Conservation (phyloP, 2,329 filamentous ascomycete genomes). For the Phialemoniopsis sp. region DNA sequence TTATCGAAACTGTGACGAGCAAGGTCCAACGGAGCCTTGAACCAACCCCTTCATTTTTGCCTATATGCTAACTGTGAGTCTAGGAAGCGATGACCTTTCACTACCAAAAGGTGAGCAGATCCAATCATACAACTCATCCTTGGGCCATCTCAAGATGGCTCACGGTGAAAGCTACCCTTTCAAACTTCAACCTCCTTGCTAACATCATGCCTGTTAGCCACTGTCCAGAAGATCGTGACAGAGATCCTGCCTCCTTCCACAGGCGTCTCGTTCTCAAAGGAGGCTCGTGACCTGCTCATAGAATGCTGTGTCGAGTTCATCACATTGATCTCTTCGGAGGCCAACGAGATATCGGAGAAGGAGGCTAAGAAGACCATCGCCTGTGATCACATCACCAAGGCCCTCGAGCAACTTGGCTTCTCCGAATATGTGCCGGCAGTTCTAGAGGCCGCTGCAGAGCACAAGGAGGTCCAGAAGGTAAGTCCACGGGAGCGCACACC, state of each 20-base stretch:
- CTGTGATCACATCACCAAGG: constrained; percentile 95
- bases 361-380: constrained; percentile 99
- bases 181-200: constrained; percentile 12
- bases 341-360: constrained; percentile 98
- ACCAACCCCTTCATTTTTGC: constrained; percentile 3
- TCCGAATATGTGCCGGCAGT: constrained; percentile 88
- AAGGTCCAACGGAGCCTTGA: too few relatives aligned
- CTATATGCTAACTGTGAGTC: constrained; percentile 23
- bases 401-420: constrained; percentile 88
- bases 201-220: constrained; percentile 39
- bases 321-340: constrained; percentile 95
- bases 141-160: not conserved
- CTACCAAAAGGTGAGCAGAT: constrained; percentile 55
- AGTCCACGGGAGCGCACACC: constrained; percentile 16
- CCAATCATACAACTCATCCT: not conserved
- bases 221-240: constrained; percentile 81
- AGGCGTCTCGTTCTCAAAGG: constrained; percentile 87
- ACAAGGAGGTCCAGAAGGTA: constrained; percentile 91
- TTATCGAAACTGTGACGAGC: not conserved
- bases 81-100: constrained; percentile 60
- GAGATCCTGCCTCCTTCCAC: constrained; percentile 78
- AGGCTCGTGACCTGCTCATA: constrained; percentile 90
- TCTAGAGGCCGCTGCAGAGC: constrained; percentile 79
- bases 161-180: not conserved
- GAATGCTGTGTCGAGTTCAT: constrained; percentile 99